Conservation (phyloP, 1,284 basidiomycete genomes). For the Ceraceosorus guamensis region DNA sequence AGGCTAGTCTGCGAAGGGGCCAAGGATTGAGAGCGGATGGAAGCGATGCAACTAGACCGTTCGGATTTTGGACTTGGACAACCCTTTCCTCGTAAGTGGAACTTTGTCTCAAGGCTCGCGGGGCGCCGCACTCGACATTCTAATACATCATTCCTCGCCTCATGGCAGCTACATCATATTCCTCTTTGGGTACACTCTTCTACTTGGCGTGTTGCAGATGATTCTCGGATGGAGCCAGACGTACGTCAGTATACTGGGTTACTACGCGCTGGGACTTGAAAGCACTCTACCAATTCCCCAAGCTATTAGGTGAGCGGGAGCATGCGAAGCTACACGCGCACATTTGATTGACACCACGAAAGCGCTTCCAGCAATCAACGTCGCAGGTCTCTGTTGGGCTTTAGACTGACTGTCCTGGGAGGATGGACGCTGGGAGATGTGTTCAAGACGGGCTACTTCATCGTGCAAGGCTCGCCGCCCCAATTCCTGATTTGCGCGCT, state of each 20-base stretch:
- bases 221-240: constrained; percentile 62
- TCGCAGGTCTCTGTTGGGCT: constrained; percentile 71
- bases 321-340: not conserved
- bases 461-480: constrained; percentile 17
- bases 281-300: constrained; percentile 42
- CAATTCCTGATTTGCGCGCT: constrained; percentile 30
- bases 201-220: constrained; percentile 51
- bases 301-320: constrained; percentile 10
- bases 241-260: constrained; percentile 66
- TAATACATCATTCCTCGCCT: not conserved
- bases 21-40: constrained; percentile 7
- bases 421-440: constrained; percentile 50
- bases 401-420: constrained; percentile 67
- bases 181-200: constrained; percentile 61
- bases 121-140: not conserved
- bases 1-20: constrained; percentile 2
- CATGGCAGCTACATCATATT: constrained; percentile 65
- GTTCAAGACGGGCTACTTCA: constrained; percentile 45
- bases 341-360: too few species aligned
- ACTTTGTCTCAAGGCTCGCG: not conserved
- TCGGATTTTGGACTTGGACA: constrained; percentile 78
- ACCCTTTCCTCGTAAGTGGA: constrained; percentile 53
- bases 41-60: constrained; percentile 51
- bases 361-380: constrained; percentile 54
- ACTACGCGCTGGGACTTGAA: constrained; percentile 60